A percentile compares a stretch with the other conserved stretches of the same genome.
phyloP scores from a whole-genome alignment of 164 flowering plant genomes.

The Buxus sempervirens region DNA sequence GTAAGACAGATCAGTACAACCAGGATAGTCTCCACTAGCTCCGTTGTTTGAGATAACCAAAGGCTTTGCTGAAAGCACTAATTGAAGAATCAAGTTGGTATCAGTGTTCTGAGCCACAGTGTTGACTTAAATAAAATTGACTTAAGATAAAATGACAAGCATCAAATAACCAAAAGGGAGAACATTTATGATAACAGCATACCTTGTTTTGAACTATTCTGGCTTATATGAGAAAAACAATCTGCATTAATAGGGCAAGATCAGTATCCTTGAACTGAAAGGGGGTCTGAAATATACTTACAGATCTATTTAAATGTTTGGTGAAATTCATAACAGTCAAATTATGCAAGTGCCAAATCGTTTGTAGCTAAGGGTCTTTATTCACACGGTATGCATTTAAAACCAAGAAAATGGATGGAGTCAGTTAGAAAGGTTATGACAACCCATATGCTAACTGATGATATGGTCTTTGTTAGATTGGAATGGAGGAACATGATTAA shows the following conservation, averaged over 20 bases:
- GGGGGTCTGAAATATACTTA: no score
- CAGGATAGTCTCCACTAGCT: constrained; percentile 87
- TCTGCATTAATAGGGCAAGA: constrained; percentile 40
- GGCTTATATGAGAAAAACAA: constrained; percentile 71
- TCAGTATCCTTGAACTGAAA: constrained; percentile 12
- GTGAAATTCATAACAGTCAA: neutral
- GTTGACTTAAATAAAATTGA: neutral
- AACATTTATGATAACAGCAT: constrained; percentile 16
- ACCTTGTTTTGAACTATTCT: constrained; percentile 57
- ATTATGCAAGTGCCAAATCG: neutral
- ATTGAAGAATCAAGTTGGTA: constrained; percentile 6
- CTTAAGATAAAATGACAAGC: neutral
- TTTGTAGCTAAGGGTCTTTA: neutral
- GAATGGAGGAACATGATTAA: no score
- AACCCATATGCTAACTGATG: no score
- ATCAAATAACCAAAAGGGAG: neutral
- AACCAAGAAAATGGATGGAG: no score
- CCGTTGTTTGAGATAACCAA: constrained; percentile 71
- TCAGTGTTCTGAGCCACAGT: neutral
- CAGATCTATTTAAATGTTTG: neutral
- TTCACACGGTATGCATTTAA: no score
- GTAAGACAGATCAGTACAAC: constrained; percentile 81
- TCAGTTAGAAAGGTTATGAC: no score
- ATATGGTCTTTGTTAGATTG: no score
- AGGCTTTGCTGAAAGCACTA: constrained; percentile 44